Percentiles rank a stretch among this genome's conserved stretches.
Evolutionary conservation across 1,284 basidiomycete species (phyloP).

Genomic region (Tilletia indica): DNA sequence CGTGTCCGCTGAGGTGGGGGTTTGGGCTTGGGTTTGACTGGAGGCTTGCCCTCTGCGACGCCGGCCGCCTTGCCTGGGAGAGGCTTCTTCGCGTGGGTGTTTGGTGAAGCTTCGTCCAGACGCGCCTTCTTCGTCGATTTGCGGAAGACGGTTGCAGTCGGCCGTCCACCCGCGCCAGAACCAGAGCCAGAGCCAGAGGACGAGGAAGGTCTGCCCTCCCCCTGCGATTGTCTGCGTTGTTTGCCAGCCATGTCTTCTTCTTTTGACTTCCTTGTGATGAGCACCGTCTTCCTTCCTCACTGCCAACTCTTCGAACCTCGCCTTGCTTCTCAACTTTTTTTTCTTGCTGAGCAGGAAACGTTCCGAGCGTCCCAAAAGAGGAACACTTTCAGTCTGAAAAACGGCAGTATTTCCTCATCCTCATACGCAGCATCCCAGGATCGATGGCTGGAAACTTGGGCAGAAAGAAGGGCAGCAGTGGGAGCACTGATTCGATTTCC

Average conservation of each 20-base stretch:
- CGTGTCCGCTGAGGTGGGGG: slow-evolving; percentile 28
- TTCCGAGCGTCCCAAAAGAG: no score
- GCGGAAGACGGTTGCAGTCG: slow-evolving; percentile 38
- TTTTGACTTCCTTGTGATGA: no score
- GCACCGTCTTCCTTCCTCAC: no score
- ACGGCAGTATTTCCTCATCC: no score
- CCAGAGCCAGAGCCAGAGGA: slow-evolving; percentile 6
- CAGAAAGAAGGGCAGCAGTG: no score
- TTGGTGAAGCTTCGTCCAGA: slow-evolving; percentile 22
- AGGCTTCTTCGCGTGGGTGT: not conserved
- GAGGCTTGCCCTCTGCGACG: not conserved
- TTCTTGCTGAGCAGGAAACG: no score
- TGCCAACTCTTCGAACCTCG: no score
- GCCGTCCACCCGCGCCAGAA: slow-evolving; percentile 11
- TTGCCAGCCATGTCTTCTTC: slow-evolving; percentile 1
- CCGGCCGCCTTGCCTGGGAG: not conserved
- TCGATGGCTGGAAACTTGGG: no score
- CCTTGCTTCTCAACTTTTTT: no score
- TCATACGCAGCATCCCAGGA: no score
- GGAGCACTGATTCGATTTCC: no score
- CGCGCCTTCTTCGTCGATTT: slow-evolving; percentile 39
- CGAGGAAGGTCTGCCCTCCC: not conserved
- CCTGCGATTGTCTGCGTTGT: not conserved
- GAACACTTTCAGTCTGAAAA: no score
- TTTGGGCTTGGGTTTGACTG: slow-evolving; percentile 11